Evolutionary conservation across 805 yeast genomes (phyloP), one percentile per base, ranked within the genome.

Genomic region (Barnettozyma californica): DNA sequence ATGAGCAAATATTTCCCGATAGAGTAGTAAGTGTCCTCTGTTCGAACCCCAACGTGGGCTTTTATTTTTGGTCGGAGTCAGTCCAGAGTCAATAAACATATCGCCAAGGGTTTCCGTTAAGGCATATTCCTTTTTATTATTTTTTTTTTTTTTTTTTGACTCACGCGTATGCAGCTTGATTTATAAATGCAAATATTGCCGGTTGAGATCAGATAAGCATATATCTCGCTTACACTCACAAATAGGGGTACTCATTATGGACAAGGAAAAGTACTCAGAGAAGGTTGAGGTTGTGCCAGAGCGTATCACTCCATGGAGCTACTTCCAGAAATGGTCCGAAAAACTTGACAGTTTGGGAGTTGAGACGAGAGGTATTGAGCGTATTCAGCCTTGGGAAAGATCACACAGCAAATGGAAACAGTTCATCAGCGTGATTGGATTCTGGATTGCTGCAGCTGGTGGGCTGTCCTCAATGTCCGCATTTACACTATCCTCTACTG

Each of bases 401-500:
- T 74, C 84, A n/a, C 62, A 69, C 4, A 54, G 61, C 27, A 62
- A 57, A 33, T 46, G 50, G 31, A 60, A 59, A 13, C 70, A 67
- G 45, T 65, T 71, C 41, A 33, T 75, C 5, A 69, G 75, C 14
- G 87, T 87, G 16, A 64, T 76, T 11, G 90, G 94, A 2, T 73
- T 88, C 40, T 89, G 96, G 96, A 60, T 87, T 14, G 81, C 91
- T 37, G 96, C 92, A 0, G 77, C 91, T 50, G 95, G 95, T 45
- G 90, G 95, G 0, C 69, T 89, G n/a, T 83, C 95, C 2, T 87
- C 96, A 1, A 86, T 89, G 90, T 84, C 95, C 1, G 80, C 94
- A 1, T 89, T 78, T 60, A 80, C 85, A 47, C 67, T 87, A 41
- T 94, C 95, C 0, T 87, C 95, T 0, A 63, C 87, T 44, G 60